Conservation (phyloP, 164 flowering plant genomes). For the Protea cynaroides region DNA sequence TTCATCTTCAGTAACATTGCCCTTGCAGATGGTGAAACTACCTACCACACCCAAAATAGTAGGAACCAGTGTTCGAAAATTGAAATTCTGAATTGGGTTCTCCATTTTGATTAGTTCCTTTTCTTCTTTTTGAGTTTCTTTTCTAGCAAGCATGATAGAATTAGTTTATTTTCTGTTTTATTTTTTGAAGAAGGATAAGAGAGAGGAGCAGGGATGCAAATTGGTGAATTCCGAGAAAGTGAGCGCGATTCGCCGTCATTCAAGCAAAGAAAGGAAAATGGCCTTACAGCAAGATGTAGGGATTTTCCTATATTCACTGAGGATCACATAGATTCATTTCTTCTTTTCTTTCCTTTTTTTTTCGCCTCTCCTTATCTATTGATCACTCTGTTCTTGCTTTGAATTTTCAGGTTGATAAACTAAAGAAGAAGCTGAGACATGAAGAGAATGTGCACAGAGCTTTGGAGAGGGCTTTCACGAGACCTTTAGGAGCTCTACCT, state of each 20-base stretch:
- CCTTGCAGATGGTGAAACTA: not conserved
- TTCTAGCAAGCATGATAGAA: slow-evolving; percentile 4
- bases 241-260: slow-evolving; percentile 22
- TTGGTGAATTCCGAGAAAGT: slow-evolving; percentile 27
- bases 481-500: slow-evolving; percentile 90
- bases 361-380: too few species aligned
- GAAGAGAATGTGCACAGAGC: slow-evolving; percentile 91
- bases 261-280: slow-evolving; percentile 57
- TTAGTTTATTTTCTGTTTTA: not conserved
- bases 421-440: slow-evolving; percentile 74
- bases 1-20: not conserved
- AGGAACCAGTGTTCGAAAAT: not conserved
- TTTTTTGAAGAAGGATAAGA: slow-evolving; percentile 34
- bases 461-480: slow-evolving; percentile 72
- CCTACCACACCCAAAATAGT: not conserved
- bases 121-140: not conserved
- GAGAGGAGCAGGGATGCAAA: slow-evolving; percentile 34
- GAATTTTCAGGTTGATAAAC: slow-evolving; percentile 67
- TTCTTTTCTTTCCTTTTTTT: not conserved
- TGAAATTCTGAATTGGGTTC: not conserved
- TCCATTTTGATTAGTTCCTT: not conserved
- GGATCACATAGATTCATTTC: not conserved
- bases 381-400: not conserved
- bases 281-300: slow-evolving; percentile 81
- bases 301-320: not conserved